Percentiles rank a stretch among this genome's conserved stretches.
phyloP scores from a whole-genome alignment of 257 asterid species.

The Gynochthodes officinalis region DNA sequence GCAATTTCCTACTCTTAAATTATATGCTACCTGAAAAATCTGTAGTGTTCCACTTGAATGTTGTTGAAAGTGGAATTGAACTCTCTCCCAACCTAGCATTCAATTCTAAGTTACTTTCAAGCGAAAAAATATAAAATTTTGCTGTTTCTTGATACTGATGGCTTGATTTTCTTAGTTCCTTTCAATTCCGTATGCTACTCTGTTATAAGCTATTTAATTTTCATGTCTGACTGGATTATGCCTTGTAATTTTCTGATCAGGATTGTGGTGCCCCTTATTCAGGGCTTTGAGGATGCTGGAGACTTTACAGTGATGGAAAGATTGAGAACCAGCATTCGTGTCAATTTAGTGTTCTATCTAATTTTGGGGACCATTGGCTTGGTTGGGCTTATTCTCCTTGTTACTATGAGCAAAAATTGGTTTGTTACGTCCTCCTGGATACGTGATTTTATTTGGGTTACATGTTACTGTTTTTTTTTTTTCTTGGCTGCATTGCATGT shows the following conservation, averaged over 20 bases:
- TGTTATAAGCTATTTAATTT: not conserved
- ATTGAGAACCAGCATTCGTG: constrained; percentile 92
- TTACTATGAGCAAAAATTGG: constrained; percentile 70
- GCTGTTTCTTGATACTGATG: not conserved
- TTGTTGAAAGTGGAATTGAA: not conserved
- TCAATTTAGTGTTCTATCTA: constrained; percentile 83
- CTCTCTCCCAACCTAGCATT: not conserved
- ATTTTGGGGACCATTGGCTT: constrained; percentile 91
- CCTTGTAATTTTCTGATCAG: constrained; percentile 41
- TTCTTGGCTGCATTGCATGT: not conserved
- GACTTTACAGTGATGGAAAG: constrained; percentile 87
- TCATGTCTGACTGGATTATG: constrained; percentile 1
- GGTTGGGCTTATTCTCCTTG: constrained; percentile 86
- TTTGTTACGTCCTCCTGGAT: constrained; percentile 42
- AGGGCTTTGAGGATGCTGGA: constrained; percentile 99
- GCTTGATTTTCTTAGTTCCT: not conserved
- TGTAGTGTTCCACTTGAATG: not conserved
- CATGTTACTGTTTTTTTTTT: not conserved
- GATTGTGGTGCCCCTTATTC: constrained; percentile 97
- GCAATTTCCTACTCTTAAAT: not conserved
- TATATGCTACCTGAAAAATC: not conserved
- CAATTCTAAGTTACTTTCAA: not conserved
- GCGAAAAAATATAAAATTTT: not conserved
- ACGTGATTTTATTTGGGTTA: constrained; percentile 11
- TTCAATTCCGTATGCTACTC: not conserved